Conservation (phyloP, 345 rosid species). For the Murraya paniculata region DNA sequence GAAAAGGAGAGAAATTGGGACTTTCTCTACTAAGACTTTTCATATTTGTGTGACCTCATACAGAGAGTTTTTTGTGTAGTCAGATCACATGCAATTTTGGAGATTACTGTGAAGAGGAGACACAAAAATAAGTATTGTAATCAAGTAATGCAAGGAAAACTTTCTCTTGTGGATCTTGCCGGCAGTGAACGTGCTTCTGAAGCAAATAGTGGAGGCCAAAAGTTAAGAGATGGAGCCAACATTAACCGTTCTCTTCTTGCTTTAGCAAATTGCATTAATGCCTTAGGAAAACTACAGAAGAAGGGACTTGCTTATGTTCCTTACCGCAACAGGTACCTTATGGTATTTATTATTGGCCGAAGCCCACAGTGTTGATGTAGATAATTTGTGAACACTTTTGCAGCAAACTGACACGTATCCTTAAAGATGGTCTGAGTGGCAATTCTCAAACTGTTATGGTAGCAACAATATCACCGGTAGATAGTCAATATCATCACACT, state of each 20-base stretch:
- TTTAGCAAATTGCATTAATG: conserved; percentile 92
- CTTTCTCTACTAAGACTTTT: neutral
- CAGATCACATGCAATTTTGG: conserved; percentile 95
- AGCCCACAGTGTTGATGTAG: neutral
- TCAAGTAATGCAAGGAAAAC: conserved; percentile 83
- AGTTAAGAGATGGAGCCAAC: conserved; percentile 95
- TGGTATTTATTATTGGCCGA: conserved; percentile 5
- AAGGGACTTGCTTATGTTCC: conserved; percentile 98
- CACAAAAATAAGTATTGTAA: conserved; percentile 66
- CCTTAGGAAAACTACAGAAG: conserved; percentile 91
- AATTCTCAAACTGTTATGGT: conserved; percentile 97
- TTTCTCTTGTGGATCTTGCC: conserved; percentile 98
- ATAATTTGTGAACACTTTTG: conserved; percentile 14
- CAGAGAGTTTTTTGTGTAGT: conserved; percentile 16
- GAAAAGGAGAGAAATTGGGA: neutral
- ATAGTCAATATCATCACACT: conserved; percentile 67
- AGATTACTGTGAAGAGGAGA: conserved; percentile 79
- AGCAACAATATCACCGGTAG: conserved; percentile 73
- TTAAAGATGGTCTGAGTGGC: conserved; percentile 98
- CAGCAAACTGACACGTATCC: conserved; percentile 88
- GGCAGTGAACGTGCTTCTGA: conserved; percentile 98
- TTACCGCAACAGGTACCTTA: conserved; percentile 78
- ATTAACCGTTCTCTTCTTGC: conserved; percentile 93
- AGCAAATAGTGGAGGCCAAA: conserved; percentile 85
- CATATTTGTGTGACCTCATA: conserved; percentile 8